A percentile compares a stretch with the other conserved stretches of the same genome.
phyloP scores from a whole-genome alignment of 345 rosid species.

The Hibiscus mutabilis region DNA sequence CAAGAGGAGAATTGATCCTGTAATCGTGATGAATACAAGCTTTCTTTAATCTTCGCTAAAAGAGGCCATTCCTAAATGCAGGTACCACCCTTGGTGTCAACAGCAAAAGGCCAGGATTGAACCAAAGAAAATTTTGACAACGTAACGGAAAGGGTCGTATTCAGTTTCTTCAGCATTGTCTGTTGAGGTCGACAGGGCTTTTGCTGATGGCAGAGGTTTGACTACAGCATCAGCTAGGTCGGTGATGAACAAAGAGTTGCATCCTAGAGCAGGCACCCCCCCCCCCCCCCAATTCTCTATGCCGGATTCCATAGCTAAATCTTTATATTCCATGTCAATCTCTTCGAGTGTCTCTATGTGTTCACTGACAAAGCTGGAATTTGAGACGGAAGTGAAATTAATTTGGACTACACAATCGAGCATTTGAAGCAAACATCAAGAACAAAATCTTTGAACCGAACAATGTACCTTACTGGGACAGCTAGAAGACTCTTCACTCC shows the following conservation, averaged over 20 bases:
- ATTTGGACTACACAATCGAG: not conserved
- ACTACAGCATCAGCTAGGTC: constrained; percentile 90
- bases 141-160: constrained; percentile 40
- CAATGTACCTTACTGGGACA: constrained; percentile 75
- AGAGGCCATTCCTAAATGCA: constrained; percentile 58
- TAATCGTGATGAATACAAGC: too few species aligned
- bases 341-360: constrained; percentile 95
- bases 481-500: constrained; percentile 94
- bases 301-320: constrained; percentile 83
- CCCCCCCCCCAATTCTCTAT: constrained; percentile 90
- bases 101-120: constrained; percentile 66
- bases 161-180: constrained; percentile 37
- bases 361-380: constrained; percentile 83
- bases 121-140: constrained; percentile 63
- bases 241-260: constrained; percentile 71
- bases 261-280: constrained; percentile 77
- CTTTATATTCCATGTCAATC: constrained; percentile 85
- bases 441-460: not conserved
- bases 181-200: constrained; percentile 35
- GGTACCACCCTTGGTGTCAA: constrained; percentile 49
- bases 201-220: constrained; percentile 78
- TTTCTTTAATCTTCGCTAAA: constrained; percentile 10
- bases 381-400: constrained; percentile 18
- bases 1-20: too few species aligned
- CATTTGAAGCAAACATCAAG: not conserved